Evolutionary conservation across 2,329 filamentous ascomycete genomes (phyloP), one percentile per base, ranked within the genome.

Genomic region (Sphaerulina populicola): DNA sequence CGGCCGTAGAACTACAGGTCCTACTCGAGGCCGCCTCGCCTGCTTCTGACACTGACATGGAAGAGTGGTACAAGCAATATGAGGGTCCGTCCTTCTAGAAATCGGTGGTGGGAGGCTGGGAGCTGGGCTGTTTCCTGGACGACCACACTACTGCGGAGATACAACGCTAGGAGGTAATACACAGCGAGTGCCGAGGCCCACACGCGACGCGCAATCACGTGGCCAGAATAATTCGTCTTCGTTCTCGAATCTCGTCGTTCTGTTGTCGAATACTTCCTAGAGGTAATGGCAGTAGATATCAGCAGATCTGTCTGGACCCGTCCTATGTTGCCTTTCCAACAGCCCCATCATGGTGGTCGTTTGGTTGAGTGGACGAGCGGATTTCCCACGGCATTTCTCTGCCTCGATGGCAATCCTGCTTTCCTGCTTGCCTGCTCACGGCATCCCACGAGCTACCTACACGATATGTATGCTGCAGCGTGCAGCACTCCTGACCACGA

Each of bases 401-500:
- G 35, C 35, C 33, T 21, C 33, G 44, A 35, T 5, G 35, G 23
- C 23, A 31, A 21, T 36, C 2, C 7, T 21, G n/a, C n/a, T n/a
- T n/a, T n/a, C n/a, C n/a, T n/a, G n/a, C n/a, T n/a, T n/a, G n/a
- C n/a, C n/a, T n/a, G 27, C 12, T 15, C 8, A 14, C 44, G 44
- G 44, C 44, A 47, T 7, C 12, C 35, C 44, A 47, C 4, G 44
- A 6, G 44, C 44, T 47, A 47, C 33, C 27, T 21, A 39, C 15
- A 33, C 18, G 36, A 33, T 37, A 38, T 37, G 35, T 37, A 38
- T 37, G 35, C 33, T 36, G 35, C 44, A 38, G 44, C n/a, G 15
- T 46, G 44, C 44, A 37, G 44, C 18, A 39, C 21, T 12, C 8
- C 31, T 27, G 44, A 18, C 44, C 23, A 7, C 23, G 23, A 27